These are phyloP conservation scores for Hypoxylon sp. DNA, from an alignment of 2,329 filamentous ascomycete genomes.

Conservation along the genomic window DNA sequence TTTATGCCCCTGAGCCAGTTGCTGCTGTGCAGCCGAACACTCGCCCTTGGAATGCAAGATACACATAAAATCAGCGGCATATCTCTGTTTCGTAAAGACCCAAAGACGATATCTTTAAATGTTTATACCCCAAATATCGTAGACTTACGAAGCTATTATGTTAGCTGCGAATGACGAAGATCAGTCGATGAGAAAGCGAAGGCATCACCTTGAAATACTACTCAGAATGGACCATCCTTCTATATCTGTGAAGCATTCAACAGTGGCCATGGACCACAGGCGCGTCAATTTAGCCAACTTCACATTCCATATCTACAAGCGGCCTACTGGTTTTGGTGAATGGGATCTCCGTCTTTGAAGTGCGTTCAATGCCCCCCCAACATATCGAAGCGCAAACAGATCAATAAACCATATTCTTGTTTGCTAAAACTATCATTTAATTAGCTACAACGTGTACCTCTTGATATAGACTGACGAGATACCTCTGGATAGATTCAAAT, in stretches of 20 bases:
- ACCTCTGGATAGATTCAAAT: neutral
- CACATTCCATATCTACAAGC: neutral
- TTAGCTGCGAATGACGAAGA: neutral
- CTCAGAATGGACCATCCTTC: neutral
- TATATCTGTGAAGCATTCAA: neutral
- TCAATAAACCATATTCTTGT: neutral
- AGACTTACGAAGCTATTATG: slow-evolving; percentile 1
- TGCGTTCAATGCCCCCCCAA: neutral
- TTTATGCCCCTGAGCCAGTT: slow-evolving; percentile 42
- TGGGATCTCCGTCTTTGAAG: neutral
- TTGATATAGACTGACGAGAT: neutral
- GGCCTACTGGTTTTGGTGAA: neutral
- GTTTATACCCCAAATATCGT: neutral
- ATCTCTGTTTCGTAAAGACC: neutral
- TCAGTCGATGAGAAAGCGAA: neutral
- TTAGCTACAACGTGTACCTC: neutral
- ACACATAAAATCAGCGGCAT: slow-evolving; percentile 17
- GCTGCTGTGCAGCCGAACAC: neutral
- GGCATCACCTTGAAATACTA: neutral
- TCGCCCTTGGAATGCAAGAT: slow-evolving; percentile 29
- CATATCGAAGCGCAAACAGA: neutral
- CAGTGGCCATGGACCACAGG: neutral
- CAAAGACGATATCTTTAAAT: neutral
- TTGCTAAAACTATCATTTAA: neutral
- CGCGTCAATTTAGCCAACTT: neutral